Percentiles rank a stretch among this genome's conserved stretches.
phyloP scores from a whole-genome alignment of 768 basidiomycete species.

The Termitomyces sp. region DNA sequence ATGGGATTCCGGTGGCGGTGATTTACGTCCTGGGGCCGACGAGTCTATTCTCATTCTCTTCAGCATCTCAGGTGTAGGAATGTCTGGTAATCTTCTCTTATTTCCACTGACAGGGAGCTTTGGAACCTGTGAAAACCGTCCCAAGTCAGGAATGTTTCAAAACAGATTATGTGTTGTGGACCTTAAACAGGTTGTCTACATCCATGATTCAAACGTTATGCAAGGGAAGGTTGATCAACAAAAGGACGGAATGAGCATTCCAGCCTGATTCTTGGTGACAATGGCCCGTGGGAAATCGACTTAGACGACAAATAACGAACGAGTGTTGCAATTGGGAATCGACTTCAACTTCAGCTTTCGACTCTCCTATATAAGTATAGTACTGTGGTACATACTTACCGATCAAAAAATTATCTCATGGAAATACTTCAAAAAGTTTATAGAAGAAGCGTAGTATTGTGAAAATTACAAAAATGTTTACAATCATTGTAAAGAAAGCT shows the following conservation, averaged over 20 bases:
- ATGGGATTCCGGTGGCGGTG: constrained; percentile 6
- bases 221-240: not conserved
- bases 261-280: not conserved
- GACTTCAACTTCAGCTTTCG: too few relatives aligned
- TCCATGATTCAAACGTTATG: constrained; percentile 27
- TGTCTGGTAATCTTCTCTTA: constrained; percentile 73
- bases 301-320: not conserved
- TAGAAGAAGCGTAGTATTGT: not conserved
- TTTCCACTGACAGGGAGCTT: constrained; percentile 57
- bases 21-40: constrained; percentile 8
- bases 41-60: constrained; percentile 69
- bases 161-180: constrained; percentile 7
- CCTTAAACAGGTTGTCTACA: constrained; percentile 49
- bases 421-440: not conserved
- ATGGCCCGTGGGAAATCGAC: not conserved
- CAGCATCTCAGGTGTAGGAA: constrained; percentile 74
- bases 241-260: not conserved
- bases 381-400: not conserved
- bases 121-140: constrained; percentile 41
- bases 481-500: not conserved
- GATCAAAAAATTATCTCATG: not conserved
- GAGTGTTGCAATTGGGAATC: too few relatives aligned
- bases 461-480: not conserved
- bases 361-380: not conserved
- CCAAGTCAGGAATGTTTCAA: not conserved